Percentiles rank a stretch among this genome's conserved stretches.
Conservation (phyloP, 768 basidiomycete genomes). For the Suillus bovinus region DNA sequence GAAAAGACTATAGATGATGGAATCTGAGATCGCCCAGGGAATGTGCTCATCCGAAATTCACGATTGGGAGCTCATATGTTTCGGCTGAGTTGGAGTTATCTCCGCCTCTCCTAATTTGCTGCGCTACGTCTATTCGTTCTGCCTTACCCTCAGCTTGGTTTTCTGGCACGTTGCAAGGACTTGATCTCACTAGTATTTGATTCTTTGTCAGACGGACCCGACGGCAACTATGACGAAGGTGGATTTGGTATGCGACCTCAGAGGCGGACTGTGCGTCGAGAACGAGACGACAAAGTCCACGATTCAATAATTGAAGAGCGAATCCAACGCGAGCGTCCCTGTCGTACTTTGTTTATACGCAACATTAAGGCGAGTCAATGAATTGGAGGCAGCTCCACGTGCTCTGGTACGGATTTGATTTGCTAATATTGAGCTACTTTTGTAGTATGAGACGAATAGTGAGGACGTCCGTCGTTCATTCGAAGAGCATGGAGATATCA, state of each 20-base stretch:
- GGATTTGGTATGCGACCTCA: constrained; percentile 40
- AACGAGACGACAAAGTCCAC: constrained; percentile 87
- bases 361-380: constrained; percentile 89
- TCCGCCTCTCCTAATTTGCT: constrained; percentile 14
- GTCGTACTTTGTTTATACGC: constrained; percentile 94
- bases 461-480: constrained; percentile 83
- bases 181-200: constrained; percentile 39
- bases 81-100: constrained; percentile 10
- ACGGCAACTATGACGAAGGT: constrained; percentile 56
- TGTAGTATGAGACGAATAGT: constrained; percentile 87
- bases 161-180: constrained; percentile 48
- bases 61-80: constrained; percentile 4
- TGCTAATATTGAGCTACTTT: constrained; percentile 20
- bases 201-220: constrained; percentile 64
- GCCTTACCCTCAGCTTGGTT: constrained; percentile 40
- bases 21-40: constrained; percentile 18
- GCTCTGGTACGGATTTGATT: constrained; percentile 5
- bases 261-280: constrained; percentile 61
- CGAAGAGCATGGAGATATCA: constrained; percentile 93
- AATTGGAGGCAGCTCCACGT: constrained; percentile 15
- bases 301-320: constrained; percentile 93
- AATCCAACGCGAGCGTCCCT: constrained; percentile 90
- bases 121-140: constrained; percentile 49
- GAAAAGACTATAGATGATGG: constrained; percentile 2
- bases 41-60: constrained; percentile 25